Percentiles rank a stretch among this genome's conserved stretches.
Evolutionary conservation across 129 eudicot species (phyloP).

Genomic region (Flaveria robusta): DNA sequence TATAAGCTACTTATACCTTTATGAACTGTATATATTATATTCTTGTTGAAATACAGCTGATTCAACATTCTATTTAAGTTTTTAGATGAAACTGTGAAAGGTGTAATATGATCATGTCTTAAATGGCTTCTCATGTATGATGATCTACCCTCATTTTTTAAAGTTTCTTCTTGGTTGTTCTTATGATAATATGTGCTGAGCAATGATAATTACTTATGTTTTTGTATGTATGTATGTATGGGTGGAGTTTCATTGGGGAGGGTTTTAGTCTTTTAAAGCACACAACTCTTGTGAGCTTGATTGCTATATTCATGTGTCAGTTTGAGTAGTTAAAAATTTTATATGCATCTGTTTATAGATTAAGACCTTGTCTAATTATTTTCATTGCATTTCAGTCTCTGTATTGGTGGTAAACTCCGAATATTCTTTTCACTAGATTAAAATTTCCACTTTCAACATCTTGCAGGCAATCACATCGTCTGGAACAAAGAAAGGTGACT

Average conservation of each 20-base stretch:
- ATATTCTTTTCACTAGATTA: background rate
- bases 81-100: too few species aligned
- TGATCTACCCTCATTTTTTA: background rate
- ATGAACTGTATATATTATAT: too few species aligned
- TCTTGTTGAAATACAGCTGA: too few species aligned
- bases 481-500: constrained; percentile 67
- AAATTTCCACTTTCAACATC: background rate
- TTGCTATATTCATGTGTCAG: background rate
- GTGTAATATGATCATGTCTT: background rate
- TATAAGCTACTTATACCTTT: constrained; percentile 6
- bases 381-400: background rate
- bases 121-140: background rate
- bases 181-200: background rate
- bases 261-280: background rate
- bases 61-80: too few species aligned
- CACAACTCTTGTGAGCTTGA: background rate
- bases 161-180: background rate
- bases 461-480: constrained; percentile 58
- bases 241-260: background rate
- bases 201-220: too few species aligned
- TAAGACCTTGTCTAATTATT: background rate
- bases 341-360: background rate
- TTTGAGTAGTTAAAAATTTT: background rate
- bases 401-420: background rate
- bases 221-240: background rate